These are phyloP conservation scores for Xerocomus nothofagi DNA, from an alignment of 1,284 basidiomycete species.

Conservation along the genomic window DNA sequence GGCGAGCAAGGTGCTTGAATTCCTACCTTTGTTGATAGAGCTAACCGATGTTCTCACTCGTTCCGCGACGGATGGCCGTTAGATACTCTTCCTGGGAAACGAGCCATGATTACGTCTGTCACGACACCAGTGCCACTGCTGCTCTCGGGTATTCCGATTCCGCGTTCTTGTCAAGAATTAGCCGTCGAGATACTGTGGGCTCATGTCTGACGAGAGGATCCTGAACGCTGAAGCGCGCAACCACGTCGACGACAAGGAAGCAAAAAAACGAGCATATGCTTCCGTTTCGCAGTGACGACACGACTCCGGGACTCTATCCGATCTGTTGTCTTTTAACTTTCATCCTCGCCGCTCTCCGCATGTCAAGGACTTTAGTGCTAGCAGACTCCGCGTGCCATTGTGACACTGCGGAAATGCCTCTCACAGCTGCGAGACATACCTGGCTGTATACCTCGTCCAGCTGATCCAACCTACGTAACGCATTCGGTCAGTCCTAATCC, in stretches of 20 bases:
- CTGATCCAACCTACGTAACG: neutral
- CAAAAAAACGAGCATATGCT: neutral
- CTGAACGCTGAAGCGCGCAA: no score
- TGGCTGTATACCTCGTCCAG: neutral
- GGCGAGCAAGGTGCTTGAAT: neutral
- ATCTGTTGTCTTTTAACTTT: neutral
- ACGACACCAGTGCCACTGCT: neutral
- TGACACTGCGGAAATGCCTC: neutral
- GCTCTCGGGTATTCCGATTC: neutral
- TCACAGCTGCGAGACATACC: neutral
- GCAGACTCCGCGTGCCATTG: neutral
- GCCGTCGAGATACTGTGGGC: neutral
- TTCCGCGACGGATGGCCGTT: neutral
- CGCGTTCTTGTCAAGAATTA: neutral
- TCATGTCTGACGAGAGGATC: neutral
- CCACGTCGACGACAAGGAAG: neutral
- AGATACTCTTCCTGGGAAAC: neutral
- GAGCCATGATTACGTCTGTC: neutral
- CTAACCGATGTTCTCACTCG: neutral
- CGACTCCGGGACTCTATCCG: neutral
- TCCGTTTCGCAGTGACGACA: slow-evolving; percentile 1
- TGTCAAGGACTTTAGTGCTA: no score
- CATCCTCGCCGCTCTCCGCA: slow-evolving; percentile 1
- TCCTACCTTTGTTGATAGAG: neutral
- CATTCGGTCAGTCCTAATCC: neutral